Percentiles rank a stretch among this genome's conserved stretches.
phyloP scores from a whole-genome alignment of 176 grass and related monocot species.

The Zoysia japonica region DNA sequence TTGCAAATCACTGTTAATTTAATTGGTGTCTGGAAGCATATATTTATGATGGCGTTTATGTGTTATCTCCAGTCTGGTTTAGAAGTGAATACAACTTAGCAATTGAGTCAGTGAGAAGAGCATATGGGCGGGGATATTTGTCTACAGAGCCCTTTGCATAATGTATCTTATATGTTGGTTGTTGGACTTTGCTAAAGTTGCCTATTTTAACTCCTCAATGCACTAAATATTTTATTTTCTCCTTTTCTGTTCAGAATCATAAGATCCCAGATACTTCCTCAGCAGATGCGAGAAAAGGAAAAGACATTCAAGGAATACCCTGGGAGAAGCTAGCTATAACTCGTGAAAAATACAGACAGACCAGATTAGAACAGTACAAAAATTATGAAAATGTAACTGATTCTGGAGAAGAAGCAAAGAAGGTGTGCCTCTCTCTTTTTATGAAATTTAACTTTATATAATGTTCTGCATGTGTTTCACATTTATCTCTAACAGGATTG shows the following conservation, averaged over 20 bases:
- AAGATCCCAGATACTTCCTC: constrained; percentile 75
- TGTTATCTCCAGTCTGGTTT: background rate
- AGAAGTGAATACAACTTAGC: background rate
- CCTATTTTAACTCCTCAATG: constrained; percentile 3
- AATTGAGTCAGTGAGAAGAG: background rate
- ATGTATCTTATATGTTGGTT: background rate
- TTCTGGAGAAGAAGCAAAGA: constrained; percentile 78
- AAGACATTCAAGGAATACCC: constrained; percentile 92
- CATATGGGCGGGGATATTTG: too few species aligned
- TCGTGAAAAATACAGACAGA: constrained; percentile 78
- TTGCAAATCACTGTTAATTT: constrained; percentile 22
- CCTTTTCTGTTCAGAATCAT: constrained; percentile 51
- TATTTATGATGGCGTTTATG: background rate
- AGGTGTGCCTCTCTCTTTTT: constrained; percentile 42
- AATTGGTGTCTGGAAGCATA: constrained; percentile 8
- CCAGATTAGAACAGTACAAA: constrained; percentile 90
- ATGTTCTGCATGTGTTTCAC: constrained; percentile 23
- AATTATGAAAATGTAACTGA: constrained; percentile 87
- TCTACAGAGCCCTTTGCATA: background rate
- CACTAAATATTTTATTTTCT: constrained; percentile 19
- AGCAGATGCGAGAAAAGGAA: constrained; percentile 84
- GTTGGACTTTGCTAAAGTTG: constrained; percentile 14
- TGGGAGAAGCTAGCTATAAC: constrained; percentile 75
- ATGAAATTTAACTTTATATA: constrained; percentile 13
- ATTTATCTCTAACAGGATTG: constrained; percentile 62